Conservation (phyloP, 1,284 basidiomycete species). For the Boletus sp. region DNA sequence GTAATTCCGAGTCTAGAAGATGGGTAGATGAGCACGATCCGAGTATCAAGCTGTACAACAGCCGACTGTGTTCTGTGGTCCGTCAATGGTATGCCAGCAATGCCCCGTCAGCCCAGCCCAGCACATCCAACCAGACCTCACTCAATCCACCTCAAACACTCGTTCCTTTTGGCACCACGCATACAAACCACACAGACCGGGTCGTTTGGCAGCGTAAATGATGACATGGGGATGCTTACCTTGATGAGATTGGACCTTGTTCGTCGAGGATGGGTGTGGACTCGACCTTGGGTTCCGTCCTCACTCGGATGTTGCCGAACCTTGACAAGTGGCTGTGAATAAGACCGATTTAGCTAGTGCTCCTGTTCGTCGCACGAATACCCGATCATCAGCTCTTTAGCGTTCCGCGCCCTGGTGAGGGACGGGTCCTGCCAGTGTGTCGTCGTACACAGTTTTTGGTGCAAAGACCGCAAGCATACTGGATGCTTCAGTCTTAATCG, state of each 20-base stretch:
- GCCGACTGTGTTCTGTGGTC: too few species aligned
- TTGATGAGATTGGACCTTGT: conserved; percentile 27
- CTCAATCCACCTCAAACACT: conserved; percentile 19
- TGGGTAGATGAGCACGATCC: conserved; percentile 1
- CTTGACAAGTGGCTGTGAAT: too few species aligned
- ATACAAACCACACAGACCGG: not conserved
- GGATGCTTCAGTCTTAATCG: too few species aligned
- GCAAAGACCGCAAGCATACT: too few species aligned
- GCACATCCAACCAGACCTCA: conserved; percentile 18
- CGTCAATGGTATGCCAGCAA: too few species aligned
- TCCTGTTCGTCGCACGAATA: too few species aligned
- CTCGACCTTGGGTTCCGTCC: not conserved
- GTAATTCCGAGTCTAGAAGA: conserved; percentile 12
- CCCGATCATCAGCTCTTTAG: too few species aligned
- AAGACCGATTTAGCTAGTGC: too few species aligned
- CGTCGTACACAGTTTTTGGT: too few species aligned
- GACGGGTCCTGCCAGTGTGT: too few species aligned
- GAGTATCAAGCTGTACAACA: not conserved
- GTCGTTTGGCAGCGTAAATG: not conserved
- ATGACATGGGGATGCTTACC: conserved; percentile 17
- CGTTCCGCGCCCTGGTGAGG: too few species aligned
- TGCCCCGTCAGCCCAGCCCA: too few species aligned
- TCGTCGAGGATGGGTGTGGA: conserved; percentile 19
- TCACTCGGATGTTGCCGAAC: conserved; percentile 26
- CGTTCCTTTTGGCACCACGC: not conserved